Evolutionary conservation across 495 filamentous ascomycete species (phyloP), one percentile per base, ranked within the genome.

Genomic region (Penicillium parvum): DNA sequence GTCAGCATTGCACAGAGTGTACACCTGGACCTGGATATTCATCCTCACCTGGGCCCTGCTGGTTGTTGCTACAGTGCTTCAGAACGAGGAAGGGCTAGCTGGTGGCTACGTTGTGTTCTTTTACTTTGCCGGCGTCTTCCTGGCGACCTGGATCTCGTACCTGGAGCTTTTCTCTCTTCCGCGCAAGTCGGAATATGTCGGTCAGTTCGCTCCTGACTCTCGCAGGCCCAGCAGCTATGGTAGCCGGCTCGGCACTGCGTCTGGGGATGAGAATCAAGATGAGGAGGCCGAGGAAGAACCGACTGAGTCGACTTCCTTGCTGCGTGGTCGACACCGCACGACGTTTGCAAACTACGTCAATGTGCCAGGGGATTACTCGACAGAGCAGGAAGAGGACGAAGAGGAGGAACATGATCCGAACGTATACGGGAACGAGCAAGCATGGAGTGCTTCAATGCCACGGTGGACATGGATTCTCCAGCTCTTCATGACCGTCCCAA

Each of bases 381-480:
- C 57, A 11, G 25, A 20, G 1, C 55, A 71, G 22, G 54, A 63
- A 4, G 52, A 70, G 17, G 40, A 56, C 32, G 61, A 68, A 5
- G 57, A 65, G 8, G 50, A 53, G 14, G 58, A 66, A 23, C 35
- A 69, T 20, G 62, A 68, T 32, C 54, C 61, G 0, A 67, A 72
- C 10, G 73, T 86, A 4, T 95, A 85, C 49, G 78, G 77, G n/a
- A 67, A 76, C 32, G 91, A 98, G 55, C 92, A 98, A 57, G 55
- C 74, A 3, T 97, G 92, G 92, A 91, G 85, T 47, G 77, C 74
- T 17, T 71, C 75, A 15, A 60, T 98, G 27, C 90, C 88, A 1
- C 75, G 74, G 20, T 95, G 84, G 84, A 77, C 82, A 16, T 98
- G 92, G 92, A 59, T 90, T 23, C 49, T 90, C 14, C 88, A 97